Evolutionary conservation across 805 yeast species (phyloP).

Genomic region (Ogataea thermomethanolica): DNA sequence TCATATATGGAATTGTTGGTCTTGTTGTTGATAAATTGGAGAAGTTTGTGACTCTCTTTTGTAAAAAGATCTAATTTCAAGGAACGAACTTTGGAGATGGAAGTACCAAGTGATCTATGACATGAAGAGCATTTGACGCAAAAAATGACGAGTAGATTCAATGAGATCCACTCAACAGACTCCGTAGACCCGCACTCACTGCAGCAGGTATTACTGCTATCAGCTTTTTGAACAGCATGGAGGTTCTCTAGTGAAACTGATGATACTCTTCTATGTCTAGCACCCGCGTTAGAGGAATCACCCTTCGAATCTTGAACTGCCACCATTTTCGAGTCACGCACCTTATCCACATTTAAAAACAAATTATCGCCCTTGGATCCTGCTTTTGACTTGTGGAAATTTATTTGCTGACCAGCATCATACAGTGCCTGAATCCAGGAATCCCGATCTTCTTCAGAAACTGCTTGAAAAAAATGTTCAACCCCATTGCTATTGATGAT

Average conservation of each 20-base stretch:
- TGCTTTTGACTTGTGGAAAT: constrained; percentile 14
- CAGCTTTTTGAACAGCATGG: constrained; percentile 38
- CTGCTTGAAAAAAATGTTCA: constrained; percentile 72
- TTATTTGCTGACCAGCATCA: constrained; percentile 43
- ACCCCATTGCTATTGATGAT: constrained; percentile 64
- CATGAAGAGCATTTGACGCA: constrained; percentile 86
- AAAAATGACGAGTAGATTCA: constrained; percentile 64
- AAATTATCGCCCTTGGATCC: background rate
- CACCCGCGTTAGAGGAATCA: constrained; percentile 3
- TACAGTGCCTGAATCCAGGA: constrained; percentile 66
- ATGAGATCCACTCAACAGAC: constrained; percentile 83
- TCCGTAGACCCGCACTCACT: constrained; percentile 72
- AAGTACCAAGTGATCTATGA: constrained; percentile 85
- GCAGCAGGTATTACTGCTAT: constrained; percentile 60
- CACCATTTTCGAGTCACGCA: background rate
- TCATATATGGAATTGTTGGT: constrained; percentile 62
- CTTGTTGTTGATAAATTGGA: constrained; percentile 51
- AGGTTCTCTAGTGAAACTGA: constrained; percentile 34
- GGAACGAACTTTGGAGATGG: constrained; percentile 73
- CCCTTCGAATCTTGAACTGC: constrained; percentile 1
- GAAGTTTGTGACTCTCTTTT: constrained; percentile 54
- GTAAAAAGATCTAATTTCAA: constrained; percentile 69
- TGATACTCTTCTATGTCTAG: constrained; percentile 30
- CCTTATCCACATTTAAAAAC: background rate
- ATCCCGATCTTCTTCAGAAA: constrained; percentile 60